A percentile compares a stretch with the other conserved stretches of the same genome.
Evolutionary conservation across 768 basidiomycete genomes (phyloP).

Genomic region (Xanthoconium purpureum): DNA sequence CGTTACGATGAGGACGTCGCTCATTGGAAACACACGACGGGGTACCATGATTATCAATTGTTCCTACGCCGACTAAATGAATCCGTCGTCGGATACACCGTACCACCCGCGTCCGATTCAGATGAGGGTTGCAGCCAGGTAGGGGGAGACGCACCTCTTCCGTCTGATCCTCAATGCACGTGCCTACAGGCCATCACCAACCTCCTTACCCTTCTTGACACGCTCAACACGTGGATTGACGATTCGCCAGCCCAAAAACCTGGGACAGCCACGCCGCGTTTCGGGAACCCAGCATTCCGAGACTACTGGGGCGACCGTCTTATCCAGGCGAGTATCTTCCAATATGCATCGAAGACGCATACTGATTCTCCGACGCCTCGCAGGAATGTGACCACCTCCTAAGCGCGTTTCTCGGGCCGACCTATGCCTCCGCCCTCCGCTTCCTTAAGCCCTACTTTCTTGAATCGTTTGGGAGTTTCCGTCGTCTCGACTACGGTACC

Average conservation of each 20-base stretch:
- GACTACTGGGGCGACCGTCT: constrained; percentile 72
- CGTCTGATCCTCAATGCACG: not conserved
- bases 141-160: not conserved
- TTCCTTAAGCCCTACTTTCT: constrained; percentile 77
- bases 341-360: not conserved
- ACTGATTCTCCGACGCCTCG: not conserved
- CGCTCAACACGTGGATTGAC: constrained; percentile 71
- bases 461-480: constrained; percentile 85
- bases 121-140: constrained; percentile 19
- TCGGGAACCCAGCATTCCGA: constrained; percentile 89
- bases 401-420: constrained; percentile 43
- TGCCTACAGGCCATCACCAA: constrained; percentile 43
- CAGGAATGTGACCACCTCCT: constrained; percentile 58
- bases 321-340: constrained; percentile 54
- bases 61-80: constrained; percentile 78
- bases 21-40: constrained; percentile 66
- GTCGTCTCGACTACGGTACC: constrained; percentile 93
- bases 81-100: constrained; percentile 63
- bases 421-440: constrained; percentile 46
- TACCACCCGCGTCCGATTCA: constrained; percentile 38
- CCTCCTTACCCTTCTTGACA: constrained; percentile 57
- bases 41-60: constrained; percentile 69
- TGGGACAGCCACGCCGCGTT: constrained; percentile 62
- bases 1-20: constrained; percentile 69
- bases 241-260: constrained; percentile 69